These are phyloP conservation scores for Xylona heveae DNA, from an alignment of 495 filamentous ascomycete species.

Conservation along the genomic window DNA sequence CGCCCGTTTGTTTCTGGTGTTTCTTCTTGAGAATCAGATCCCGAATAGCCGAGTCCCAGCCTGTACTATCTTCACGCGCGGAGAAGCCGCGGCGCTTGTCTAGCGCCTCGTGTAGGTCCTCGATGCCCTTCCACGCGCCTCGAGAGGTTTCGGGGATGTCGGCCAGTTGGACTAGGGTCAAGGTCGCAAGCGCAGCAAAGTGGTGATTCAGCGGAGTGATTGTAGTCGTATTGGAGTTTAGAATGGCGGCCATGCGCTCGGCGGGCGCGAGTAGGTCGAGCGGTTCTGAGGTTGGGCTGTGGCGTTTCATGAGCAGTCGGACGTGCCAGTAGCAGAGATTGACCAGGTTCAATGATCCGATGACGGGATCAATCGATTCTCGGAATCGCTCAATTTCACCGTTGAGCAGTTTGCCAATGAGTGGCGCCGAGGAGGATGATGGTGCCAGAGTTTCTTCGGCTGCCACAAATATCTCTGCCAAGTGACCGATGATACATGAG, in stretches of 20 bases:
- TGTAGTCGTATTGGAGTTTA: conserved; percentile 32
- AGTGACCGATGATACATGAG: conserved; percentile 21
- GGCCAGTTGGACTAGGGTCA: conserved; percentile 45
- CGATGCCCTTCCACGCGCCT: conserved; percentile 15
- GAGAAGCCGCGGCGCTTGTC: conserved; percentile 25
- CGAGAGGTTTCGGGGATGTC: conserved; percentile 27
- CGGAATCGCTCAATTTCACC: conserved; percentile 27
- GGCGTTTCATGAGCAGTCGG: conserved; percentile 35
- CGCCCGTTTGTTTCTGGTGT: conserved; percentile 12
- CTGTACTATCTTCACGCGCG: conserved; percentile 14
- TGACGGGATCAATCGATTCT: conserved; percentile 19
- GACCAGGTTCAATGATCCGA: conserved; percentile 25
- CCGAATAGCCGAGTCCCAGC: conserved; percentile 25
- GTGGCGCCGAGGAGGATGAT: conserved; percentile 6
- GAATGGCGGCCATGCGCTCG: conserved; percentile 29
- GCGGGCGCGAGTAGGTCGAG: conserved; percentile 41
- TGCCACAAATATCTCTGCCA: conserved; percentile 18
- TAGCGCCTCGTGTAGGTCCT: conserved; percentile 14
- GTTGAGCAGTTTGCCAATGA: conserved; percentile 16
- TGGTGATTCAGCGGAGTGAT: conserved; percentile 51
- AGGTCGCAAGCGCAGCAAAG: conserved; percentile 40
- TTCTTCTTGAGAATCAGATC: conserved; percentile 22
- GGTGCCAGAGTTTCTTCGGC: conserved; percentile 24
- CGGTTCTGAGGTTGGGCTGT: conserved; percentile 32
- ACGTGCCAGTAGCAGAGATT: conserved; percentile 57